Evolutionary conservation across 805 yeast species (phyloP), one percentile per base, ranked within the genome.

Genomic region (Saturnispora bothae): DNA sequence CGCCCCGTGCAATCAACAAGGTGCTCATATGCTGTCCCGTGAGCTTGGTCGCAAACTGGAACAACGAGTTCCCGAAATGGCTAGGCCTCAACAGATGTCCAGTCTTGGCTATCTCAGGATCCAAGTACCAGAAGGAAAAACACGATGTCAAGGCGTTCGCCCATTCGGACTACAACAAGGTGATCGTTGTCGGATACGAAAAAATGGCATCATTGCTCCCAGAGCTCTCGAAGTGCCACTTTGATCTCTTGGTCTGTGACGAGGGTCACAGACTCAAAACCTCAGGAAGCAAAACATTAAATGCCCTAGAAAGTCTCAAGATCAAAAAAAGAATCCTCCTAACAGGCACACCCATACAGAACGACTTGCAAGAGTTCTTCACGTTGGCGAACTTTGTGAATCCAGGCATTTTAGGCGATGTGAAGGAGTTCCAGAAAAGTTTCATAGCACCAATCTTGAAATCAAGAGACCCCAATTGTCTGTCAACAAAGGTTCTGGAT

Each of bases 181-280:
- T 92, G 1, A 54, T 92, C 50, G 71, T 92, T 6, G 70, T 86
- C 46, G 95, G 96, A 3, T 92, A 92, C 55, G 98, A 92, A 52
- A 83, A 83, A 50, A 63, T 88, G 27, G 56, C 75, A 13, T 66
- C 68, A 13, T 65, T 76, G 49, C 58, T 68, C 17, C 62, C 65
- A 5, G 78, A 80, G 42, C 50, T 82, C 6, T 16, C 27, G 1
- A 54, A 62, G 3, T 65, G 65, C 3, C 41, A 53, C 3, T 61
- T 74, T 44, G 97, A 86, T 53, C 47, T 92, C 14, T 60, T 92
- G 15, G 72, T 92, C 1, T 92, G 96, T 56, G 98, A 92, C 57
- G 98, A 92, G 53, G 98, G 97, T 3, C 98, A 92, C 56, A 66
- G 95, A 34, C 65, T 92, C 47, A 92, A 89, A 49, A 83, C 75